These are phyloP conservation scores for Aureobasidium sp. DNA, from an alignment of 2,329 filamentous ascomycete species.

Conservation along the genomic window DNA sequence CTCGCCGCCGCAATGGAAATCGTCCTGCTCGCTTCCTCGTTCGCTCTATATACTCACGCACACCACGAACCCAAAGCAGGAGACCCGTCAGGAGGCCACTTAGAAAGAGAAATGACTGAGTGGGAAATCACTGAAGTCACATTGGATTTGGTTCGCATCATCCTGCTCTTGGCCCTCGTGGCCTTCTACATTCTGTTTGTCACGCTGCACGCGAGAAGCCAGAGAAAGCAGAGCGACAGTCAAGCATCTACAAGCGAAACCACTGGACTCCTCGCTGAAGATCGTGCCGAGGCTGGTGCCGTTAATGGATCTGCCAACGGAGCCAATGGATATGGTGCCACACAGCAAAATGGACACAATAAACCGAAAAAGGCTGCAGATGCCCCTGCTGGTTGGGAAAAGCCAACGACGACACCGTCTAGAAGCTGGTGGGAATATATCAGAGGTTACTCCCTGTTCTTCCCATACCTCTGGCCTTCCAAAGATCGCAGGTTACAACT, in stretches of 20 bases:
- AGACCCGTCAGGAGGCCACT: constrained; percentile 31
- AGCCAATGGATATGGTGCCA: constrained; percentile 43
- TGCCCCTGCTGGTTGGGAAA: constrained; percentile 70
- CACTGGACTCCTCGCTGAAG: constrained; percentile 54
- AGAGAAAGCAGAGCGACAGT: constrained; percentile 33
- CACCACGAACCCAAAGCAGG: constrained; percentile 57
- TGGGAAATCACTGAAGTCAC: constrained; percentile 62
- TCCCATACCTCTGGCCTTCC: constrained; percentile 93
- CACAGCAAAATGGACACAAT: constrained; percentile 41
- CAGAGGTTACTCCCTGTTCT: constrained; percentile 84
- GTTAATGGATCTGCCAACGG: constrained; percentile 42
- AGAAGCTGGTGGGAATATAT: constrained; percentile 96
- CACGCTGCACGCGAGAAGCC: constrained; percentile 32
- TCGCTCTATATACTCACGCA: constrained; percentile 59
- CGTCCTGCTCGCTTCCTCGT: constrained; percentile 61
- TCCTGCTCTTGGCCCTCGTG: constrained; percentile 54
- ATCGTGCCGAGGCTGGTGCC: constrained; percentile 36
- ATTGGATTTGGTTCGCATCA: constrained; percentile 61
- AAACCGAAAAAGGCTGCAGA: constrained; percentile 20
- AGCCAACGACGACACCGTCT: constrained; percentile 75
- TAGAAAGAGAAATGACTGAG: constrained; percentile 37
- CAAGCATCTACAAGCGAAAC: constrained; percentile 48
- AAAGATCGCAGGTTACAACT: constrained; percentile 69
- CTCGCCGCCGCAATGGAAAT: constrained; percentile 66
- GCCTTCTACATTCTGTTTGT: constrained; percentile 54